Evolutionary conservation across 495 filamentous ascomycete genomes (phyloP), one percentile per base, ranked within the genome.

Genomic region (Aspergillus incahuasiensis): DNA sequence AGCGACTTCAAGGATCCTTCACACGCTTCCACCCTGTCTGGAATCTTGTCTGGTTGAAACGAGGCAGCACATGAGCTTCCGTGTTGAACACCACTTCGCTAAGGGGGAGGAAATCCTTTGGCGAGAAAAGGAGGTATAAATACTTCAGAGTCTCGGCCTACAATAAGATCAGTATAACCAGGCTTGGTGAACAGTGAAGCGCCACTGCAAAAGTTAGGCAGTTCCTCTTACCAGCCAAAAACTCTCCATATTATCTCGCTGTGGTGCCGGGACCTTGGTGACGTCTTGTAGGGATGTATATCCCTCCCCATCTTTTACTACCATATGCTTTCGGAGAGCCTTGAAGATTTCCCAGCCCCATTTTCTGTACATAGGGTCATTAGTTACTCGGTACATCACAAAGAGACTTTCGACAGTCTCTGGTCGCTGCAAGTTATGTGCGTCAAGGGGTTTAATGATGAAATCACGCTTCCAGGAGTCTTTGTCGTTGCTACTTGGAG

Each of bases 271-370:
- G 19, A 91, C 68, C 6, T 71, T 73, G 25, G 24, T 38, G 15
- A 25, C 45, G 8, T 63, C 56, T 55, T 66, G 38, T 43, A 22
- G 34, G 19, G 24, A 30, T 41, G 57, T 28, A 28, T 41, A 38
- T 52, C 83, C 80, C 21, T 88, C 87, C 15, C 80, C 18, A 19
- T 50, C 47, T 13, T 30, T 74, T 1, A 94, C 85, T 0, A 83
- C 79, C 0, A 88, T 95, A 67, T 96, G 82, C 59, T 86, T 84
- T 65, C 90, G 73, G 67, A 98, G 97, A 0, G 85, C 81, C 73
- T 92, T 84, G 74, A 98, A 97, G 81, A 98, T 97, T 57, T 94
- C 84, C 94, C 94, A 98, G 11, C 94, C 94, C 94, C 92, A 97
- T 57, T 96, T 81, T 11, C 94, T 82, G 68, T 98, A 98, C 57